These are phyloP conservation scores for Ustilago tritici DNA, from an alignment of 1,284 basidiomycete genomes.

Conservation along the genomic window DNA sequence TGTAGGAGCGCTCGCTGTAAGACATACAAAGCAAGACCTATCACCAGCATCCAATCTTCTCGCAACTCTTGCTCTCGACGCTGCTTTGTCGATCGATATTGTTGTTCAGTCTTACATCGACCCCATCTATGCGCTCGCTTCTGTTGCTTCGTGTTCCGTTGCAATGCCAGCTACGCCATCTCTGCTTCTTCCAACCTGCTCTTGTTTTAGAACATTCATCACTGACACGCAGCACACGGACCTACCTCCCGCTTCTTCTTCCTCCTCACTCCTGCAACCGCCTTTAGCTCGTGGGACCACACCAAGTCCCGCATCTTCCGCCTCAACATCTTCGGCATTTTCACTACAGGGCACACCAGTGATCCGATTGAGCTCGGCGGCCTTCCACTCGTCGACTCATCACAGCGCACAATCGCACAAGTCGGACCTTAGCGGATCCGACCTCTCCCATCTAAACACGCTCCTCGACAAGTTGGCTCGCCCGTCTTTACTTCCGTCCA, in stretches of 20 bases:
- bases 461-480: conserved; percentile 46
- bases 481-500: conserved; percentile 24
- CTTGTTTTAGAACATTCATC: conserved; percentile 21
- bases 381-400: conserved; percentile 21
- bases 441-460: conserved; percentile 46
- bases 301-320: conserved; percentile 27
- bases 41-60: not conserved
- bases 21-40: not conserved
- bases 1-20: not conserved
- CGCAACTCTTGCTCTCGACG: too few relatives aligned
- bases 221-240: conserved; percentile 25
- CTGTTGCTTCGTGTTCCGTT: conserved; percentile 4
- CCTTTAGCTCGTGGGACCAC: conserved; percentile 32
- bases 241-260: not conserved
- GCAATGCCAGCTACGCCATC: conserved; percentile 3
- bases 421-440: conserved; percentile 24
- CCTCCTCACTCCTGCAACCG: not conserved
- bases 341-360: conserved; percentile 23
- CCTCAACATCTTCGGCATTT: conserved; percentile 12
- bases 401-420: conserved; percentile 6
- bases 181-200: conserved; percentile 20
- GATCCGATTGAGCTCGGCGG: conserved; percentile 19
- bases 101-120: too few relatives aligned
- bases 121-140: not conserved
- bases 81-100: too few relatives aligned